phyloP scores from a whole-genome alignment of 2,329 filamentous ascomycete genomes.

The Ceratocystis lukuohia region DNA sequence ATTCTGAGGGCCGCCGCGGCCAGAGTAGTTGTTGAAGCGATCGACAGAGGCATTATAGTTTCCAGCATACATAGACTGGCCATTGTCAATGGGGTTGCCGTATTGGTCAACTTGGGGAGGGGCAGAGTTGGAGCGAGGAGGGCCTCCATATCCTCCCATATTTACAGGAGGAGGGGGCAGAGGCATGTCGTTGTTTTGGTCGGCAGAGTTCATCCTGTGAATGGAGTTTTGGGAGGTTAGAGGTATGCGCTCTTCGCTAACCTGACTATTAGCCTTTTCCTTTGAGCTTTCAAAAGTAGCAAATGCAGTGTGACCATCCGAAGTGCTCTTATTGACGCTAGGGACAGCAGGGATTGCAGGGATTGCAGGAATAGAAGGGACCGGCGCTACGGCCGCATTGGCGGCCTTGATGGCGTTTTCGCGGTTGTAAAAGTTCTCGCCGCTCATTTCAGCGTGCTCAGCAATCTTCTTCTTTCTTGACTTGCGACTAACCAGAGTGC shows the following conservation, averaged over 20 bases:
- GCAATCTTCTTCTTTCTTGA: conserved; percentile 84
- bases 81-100: conserved; percentile 39
- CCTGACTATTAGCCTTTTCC: conserved; percentile 34
- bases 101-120: conserved; percentile 44
- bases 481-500: conserved; percentile 81
- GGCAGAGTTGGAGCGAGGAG: conserved; percentile 31
- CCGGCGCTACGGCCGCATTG: conserved; percentile 30
- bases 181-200: conserved; percentile 6
- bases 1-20: conserved; percentile 36
- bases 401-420: conserved; percentile 42
- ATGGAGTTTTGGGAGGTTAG: conserved; percentile 53
- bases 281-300: conserved; percentile 55
- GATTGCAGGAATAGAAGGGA: conserved; percentile 39
- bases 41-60: conserved; percentile 30
- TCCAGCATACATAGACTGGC: not conserved
- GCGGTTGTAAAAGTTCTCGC: conserved; percentile 75
- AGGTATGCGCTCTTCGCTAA: conserved; percentile 57
- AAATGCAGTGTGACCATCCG: conserved; percentile 40
- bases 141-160: conserved; percentile 26
- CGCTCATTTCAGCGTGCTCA: conserved; percentile 94
- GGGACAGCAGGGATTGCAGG: conserved; percentile 21
- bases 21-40: conserved; percentile 36
- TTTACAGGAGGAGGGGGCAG: conserved; percentile 21
- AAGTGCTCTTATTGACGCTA: conserved; percentile 27
- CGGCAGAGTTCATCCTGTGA: conserved; percentile 35